Base-by-base conservation (phyloP, 768 basidiomycete genomes). In the Rhizopogon roseolus region DNA sequence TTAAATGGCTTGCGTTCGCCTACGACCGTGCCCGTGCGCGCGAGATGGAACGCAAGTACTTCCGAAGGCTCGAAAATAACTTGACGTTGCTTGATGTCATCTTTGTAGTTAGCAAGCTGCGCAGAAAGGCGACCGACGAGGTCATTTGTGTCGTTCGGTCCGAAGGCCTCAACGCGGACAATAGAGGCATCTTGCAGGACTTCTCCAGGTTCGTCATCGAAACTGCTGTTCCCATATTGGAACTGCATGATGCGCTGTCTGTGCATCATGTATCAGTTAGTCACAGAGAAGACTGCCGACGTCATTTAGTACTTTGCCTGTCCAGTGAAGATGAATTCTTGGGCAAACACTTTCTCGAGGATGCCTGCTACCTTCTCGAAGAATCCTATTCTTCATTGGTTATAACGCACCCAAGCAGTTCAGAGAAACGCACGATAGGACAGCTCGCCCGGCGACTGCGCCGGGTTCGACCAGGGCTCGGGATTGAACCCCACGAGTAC, bases 31-130 rank as follows among this genome's bases (percentile, higher is more conserved):
- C 55, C 54, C 42, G 62, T 62, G 16, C 74, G 71, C 29, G 66
- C 54, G 25, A 80, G 67, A 29, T 82, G 74, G 63, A 89, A 89
- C 0, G 78, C 74, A 39, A 90, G 74, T 32, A 88, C 73, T 32
- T 85, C 81, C 7, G 87, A 85, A 2, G 85, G 76, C 39, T 77
- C 73, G 16, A 81, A 72, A 54, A 89, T 88, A 28, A 85, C 78
- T 27, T 81, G 79, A 61, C 82, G 82, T 54, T 52, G 77, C 67
- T 42, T 57, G 16, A 55, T 56, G 8, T 63, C 62, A 8, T 58
- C 55, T 51, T 55, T 64, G 45, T 55, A 63, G 37, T 54, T 66
- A 41, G 69, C 67, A 5, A 75, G 55, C 53, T 64, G 69, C n/a
- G 67, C 66, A 27, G 70, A 70, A 16, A 70, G 65, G 43, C 81